phyloP scores from a whole-genome alignment of 2,329 filamentous ascomycete species.

The Macroventuria anomochaeta region DNA sequence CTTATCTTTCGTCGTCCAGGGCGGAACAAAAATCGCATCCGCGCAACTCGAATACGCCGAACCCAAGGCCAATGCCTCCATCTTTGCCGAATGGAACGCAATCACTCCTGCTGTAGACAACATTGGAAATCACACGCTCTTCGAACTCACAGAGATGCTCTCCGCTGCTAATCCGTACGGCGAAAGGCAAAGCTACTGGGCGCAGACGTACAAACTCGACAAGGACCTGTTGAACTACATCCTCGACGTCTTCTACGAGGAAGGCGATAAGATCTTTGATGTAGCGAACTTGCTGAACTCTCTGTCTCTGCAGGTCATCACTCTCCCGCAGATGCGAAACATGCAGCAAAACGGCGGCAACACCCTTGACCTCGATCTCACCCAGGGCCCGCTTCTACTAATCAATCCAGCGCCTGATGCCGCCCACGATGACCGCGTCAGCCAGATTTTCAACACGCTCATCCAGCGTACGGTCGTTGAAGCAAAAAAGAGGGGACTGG shows the following conservation, averaged over 20 bases:
- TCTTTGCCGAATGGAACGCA: conserved; percentile 37
- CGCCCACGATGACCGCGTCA: conserved; percentile 25
- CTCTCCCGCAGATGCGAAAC: conserved; percentile 31
- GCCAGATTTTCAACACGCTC: conserved; percentile 10
- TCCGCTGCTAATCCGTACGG: conserved; percentile 1
- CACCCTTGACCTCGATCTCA: conserved; percentile 25
- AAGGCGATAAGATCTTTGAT: neutral
- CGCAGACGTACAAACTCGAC: conserved; percentile 18
- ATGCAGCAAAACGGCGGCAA: conserved; percentile 26
- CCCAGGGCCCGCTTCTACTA: conserved; percentile 26
- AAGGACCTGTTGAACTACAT: conserved; percentile 20
- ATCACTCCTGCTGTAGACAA: conserved; percentile 35
- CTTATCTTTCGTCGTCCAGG: conserved; percentile 28
- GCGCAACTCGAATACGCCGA: conserved; percentile 36
- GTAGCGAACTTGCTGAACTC: neutral
- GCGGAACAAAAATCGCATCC: conserved; percentile 27
- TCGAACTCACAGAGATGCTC: conserved; percentile 28
- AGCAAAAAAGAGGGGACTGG: conserved; percentile 11
- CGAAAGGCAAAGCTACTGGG: conserved; percentile 20
- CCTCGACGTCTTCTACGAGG: conserved; percentile 21
- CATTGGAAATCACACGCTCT: conserved; percentile 31
- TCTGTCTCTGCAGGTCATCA: conserved; percentile 13
- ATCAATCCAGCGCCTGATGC: conserved; percentile 24
- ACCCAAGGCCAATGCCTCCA: conserved; percentile 29
- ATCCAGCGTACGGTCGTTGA: conserved; percentile 15